Percentiles rank a stretch among this genome's conserved stretches.
Conservation (phyloP, 352 stramenopile species). For the Globisporangium echinulatum region DNA sequence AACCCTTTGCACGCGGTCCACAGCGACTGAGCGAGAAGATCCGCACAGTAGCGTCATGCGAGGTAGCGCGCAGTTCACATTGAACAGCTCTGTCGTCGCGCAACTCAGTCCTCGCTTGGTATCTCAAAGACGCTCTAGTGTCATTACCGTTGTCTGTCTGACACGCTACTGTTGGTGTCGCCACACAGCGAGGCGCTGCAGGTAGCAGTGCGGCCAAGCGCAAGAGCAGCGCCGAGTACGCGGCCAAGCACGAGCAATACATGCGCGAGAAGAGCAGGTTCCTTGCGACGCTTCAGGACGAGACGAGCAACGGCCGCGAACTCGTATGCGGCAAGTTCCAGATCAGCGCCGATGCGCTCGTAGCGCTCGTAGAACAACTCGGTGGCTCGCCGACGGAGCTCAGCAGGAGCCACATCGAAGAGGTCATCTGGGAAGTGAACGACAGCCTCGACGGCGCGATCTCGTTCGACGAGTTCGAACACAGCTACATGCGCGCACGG, state of each 20-base stretch:
- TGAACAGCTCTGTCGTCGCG: too few relatives aligned
- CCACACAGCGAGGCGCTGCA: too few relatives aligned
- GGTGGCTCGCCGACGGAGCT: slow-evolving; percentile 33
- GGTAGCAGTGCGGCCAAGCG: neutral
- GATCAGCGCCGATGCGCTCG: slow-evolving; percentile 40
- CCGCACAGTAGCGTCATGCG: neutral
- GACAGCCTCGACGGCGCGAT: slow-evolving; percentile 66
- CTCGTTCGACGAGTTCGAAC: slow-evolving; percentile 72
- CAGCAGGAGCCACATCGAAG: slow-evolving; percentile 43
- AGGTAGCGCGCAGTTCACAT: slow-evolving; percentile 1
- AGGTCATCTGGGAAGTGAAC: slow-evolving; percentile 79
- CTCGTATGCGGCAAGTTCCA: slow-evolving; percentile 42
- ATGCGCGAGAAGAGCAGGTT: slow-evolving; percentile 38
- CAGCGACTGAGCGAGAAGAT: slow-evolving; percentile 45
- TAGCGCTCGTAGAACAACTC: slow-evolving; percentile 52
- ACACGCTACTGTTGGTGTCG: too few relatives aligned
- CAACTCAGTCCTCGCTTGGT: too few relatives aligned
- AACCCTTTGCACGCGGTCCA: neutral
- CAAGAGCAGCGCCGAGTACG: slow-evolving; percentile 26
- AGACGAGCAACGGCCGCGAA: slow-evolving; percentile 47
- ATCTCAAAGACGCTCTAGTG: too few relatives aligned
- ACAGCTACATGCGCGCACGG: slow-evolving; percentile 58
- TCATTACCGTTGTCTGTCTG: too few relatives aligned
- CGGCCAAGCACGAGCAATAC: slow-evolving; percentile 33
- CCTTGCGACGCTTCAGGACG: slow-evolving; percentile 42